Conservation (phyloP, 179 eudicot species). For the Beta lomatogona region DNA sequence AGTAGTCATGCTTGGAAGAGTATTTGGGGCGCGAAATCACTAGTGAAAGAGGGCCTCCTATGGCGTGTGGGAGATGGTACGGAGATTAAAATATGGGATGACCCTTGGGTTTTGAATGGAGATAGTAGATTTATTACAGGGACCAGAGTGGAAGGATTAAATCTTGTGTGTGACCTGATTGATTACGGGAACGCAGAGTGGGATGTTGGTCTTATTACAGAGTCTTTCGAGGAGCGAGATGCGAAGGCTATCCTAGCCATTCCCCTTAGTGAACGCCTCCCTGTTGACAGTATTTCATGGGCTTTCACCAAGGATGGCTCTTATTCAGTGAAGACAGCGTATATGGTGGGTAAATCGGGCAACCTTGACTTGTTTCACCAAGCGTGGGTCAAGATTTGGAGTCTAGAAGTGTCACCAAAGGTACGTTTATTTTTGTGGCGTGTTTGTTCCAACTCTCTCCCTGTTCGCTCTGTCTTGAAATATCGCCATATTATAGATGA, state of each 20-base stretch:
- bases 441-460: not conserved
- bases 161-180: no score
- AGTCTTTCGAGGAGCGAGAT: not conserved
- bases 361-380: not conserved
- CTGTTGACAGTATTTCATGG: not conserved
- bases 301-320: not conserved
- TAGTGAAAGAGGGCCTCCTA: not conserved
- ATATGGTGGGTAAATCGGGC: not conserved
- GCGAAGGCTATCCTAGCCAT: not conserved
- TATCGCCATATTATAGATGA: no score
- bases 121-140: not conserved
- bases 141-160: no score
- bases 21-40: not conserved
- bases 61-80: not conserved
- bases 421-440: not conserved
- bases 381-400: not conserved
- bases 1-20: not conserved
- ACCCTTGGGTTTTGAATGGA: not conserved
- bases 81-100: not conserved
- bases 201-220: no score
- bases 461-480: not conserved
- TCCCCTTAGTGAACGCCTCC: not conserved
- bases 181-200: no score
- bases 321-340: not conserved
- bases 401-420: not conserved